Evolutionary conservation across 2,329 filamentous ascomycete genomes (phyloP).

Genomic region (Proliferodiscus dingleyae): DNA sequence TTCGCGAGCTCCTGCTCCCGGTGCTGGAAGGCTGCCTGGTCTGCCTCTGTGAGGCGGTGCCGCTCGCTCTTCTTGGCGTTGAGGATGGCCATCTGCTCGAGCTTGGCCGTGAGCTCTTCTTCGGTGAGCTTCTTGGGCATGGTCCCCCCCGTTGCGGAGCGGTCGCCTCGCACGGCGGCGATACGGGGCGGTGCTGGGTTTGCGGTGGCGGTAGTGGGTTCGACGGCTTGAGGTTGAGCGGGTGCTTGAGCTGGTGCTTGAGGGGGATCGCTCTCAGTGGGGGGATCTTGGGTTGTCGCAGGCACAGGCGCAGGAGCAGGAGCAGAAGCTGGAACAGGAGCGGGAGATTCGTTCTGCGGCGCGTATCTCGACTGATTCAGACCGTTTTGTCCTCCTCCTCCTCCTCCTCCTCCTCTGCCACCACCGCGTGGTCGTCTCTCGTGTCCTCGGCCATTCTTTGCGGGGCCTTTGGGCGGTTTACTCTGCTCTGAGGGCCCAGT

Average conservation of each 20-base stretch:
- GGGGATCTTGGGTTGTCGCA: background rate
- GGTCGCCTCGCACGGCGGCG: slow-evolving; percentile 48
- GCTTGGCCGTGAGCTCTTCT: slow-evolving; percentile 55
- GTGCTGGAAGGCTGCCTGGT: slow-evolving; percentile 58
- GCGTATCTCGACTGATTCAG: slow-evolving; percentile 23
- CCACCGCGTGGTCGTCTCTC: slow-evolving; percentile 11
- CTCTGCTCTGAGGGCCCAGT: background rate
- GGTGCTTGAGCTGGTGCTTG: slow-evolving; percentile 2
- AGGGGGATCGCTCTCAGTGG: slow-evolving; percentile 4
- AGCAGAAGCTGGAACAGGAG: slow-evolving; percentile 3
- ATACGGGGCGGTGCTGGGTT: slow-evolving; percentile 16
- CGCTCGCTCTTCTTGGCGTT: slow-evolving; percentile 55
- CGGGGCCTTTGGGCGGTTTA: background rate
- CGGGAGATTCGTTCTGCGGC: slow-evolving; percentile 6
- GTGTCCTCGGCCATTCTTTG: slow-evolving; percentile 8
- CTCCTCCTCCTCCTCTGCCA: slow-evolving; percentile 13
- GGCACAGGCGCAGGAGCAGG: too few relatives aligned
- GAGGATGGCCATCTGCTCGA: slow-evolving; percentile 56
- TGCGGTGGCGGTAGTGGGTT: slow-evolving; percentile 7
- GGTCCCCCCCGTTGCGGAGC: slow-evolving; percentile 48
- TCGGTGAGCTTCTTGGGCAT: slow-evolving; percentile 59
- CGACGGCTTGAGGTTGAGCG: slow-evolving; percentile 2
- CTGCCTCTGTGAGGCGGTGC: slow-evolving; percentile 63
- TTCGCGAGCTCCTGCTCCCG: slow-evolving; percentile 59
- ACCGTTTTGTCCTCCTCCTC: too few relatives aligned